These are phyloP conservation scores for Aureobasidium sp. DNA, from an alignment of 2,329 filamentous ascomycete genomes.

Conservation along the genomic window DNA sequence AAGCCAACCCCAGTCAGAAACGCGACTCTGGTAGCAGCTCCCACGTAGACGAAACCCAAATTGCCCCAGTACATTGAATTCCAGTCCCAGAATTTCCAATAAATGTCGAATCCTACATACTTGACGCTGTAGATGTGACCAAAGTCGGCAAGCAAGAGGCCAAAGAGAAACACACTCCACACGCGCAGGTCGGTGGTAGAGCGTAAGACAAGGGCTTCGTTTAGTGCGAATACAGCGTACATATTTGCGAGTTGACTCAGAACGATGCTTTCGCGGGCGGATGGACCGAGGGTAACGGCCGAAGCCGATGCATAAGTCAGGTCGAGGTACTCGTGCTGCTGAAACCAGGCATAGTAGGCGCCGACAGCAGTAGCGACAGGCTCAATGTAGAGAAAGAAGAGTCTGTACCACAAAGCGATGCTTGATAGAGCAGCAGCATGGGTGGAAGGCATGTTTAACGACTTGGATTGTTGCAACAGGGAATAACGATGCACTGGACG, in stretches of 20 bases:
- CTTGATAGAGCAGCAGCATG: conserved; percentile 27
- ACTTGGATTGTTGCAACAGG: conserved; percentile 14
- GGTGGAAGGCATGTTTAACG: conserved; percentile 19
- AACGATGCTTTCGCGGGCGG: conserved; percentile 54
- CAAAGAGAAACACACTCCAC: conserved; percentile 61
- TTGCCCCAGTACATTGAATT: conserved; percentile 33
- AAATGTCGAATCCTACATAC: conserved; percentile 49
- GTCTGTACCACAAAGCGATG: conserved; percentile 56
- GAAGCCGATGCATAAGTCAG: conserved; percentile 53
- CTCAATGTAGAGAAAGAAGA: conserved; percentile 72
- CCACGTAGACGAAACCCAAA: conserved; percentile 33
- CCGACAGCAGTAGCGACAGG: conserved; percentile 48
- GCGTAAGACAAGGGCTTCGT: conserved; percentile 69
- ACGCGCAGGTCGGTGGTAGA: conserved; percentile 60
- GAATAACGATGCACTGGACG: conserved; percentile 3
- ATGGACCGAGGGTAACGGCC: conserved; percentile 39
- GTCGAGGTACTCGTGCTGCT: conserved; percentile 52
- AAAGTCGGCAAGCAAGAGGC: conserved; percentile 65
- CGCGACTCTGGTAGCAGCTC: conserved; percentile 27
- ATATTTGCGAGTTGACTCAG: conserved; percentile 71
- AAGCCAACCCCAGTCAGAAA: conserved; percentile 30
- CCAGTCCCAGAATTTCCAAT: conserved; percentile 31
- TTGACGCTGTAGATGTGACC: conserved; percentile 65
- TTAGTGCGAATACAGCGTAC: conserved; percentile 69
- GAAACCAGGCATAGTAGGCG: conserved; percentile 47